Base-by-base conservation (phyloP, 495 filamentous ascomycete genomes). In the Apodospora peruviana region DNA sequence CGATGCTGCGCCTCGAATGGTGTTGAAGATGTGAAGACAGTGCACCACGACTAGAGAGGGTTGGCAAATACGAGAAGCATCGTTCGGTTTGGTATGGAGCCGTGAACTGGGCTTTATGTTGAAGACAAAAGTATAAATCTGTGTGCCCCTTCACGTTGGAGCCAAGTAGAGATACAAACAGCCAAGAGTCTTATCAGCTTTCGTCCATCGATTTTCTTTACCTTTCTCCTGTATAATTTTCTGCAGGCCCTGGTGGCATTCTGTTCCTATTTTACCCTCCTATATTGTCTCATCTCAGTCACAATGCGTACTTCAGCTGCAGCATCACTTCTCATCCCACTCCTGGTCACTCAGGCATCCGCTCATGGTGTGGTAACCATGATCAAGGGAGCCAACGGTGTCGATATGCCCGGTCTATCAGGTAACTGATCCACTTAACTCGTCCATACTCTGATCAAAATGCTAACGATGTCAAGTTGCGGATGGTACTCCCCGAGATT, bases 401-500 rank as follows among this genome's bases (percentile, higher is more conserved):
- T 79, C 4, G 64, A 60, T 21, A 78, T 80, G 76, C 74, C 77
- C 8, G 76, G 70, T 23, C 67, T 80, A 2, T 71, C 71, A 17
- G 67, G 72, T 74, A 38, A n/a, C 10, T 38, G 5, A 7, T n/a
- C 16, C 36, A 38, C 16, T 5, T 18, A 9, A n/a, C 36, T 59
- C 43, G 62, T 47, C 36, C 39, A 37, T 23, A 20, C 7, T 14
- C 40, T 53, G 24, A 47, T 14, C 27, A 14, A 32, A 32, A 7
- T 32, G 7, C 53, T 40, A 46, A 48, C 39, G 10, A n/a, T 17
- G 40, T 38, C 51, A 79, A 81, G 79, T 83, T 39, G 64, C 65
- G 20, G 77, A 81, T 48, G 78, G 80, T 34, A 81, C 76, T 22
- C 79, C 77, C 18, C 75, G 78, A 37, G 75, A 79, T 58, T 80